Base-by-base conservation (phyloP, 2,329 filamentous ascomycete species). In the Aspergillus quadrilineatus region DNA sequence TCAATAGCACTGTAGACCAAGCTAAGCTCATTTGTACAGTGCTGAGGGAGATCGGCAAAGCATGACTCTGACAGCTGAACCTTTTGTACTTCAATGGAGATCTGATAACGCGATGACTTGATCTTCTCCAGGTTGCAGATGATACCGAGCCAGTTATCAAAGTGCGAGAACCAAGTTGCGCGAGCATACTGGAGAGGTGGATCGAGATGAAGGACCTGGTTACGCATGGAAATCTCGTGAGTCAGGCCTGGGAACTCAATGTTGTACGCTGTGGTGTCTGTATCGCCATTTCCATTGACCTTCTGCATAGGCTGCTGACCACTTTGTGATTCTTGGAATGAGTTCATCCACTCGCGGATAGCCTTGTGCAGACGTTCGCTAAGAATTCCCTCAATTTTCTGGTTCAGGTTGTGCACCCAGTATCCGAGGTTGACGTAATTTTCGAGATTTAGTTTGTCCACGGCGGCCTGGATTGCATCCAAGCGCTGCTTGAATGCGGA, bases 181-280 rank as follows among this genome's bases (percentile, higher is more conserved):
- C 92, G 86, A 14, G 94, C 92, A 71, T 88, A 94, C 70, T 96
- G 92, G 50, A 97, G 80, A 4, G 94, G 94, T 4, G 94, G 95
- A 52, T 97, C 94, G 28, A 99, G 84, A 69, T 96, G 96, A 64
- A 99, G 96, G 63, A 97, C 89, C 73, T 99, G 94, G 67, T 97
- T 97, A 32, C 90, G 89, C 91, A 99, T 99, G 5, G 91, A 94
- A 53, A 99, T 88, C 71, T 99, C 94, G 65, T 97, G 90, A 14
- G 94, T 82, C 26, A 96, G 82, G 32, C 69, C 69, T 5, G 75
- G 70, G 59, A 79, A 79, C 45, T 75, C 67, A 32, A 78, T 74
- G 17, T 64, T 68, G 60, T 75, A 74, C 6, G 63, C 62, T 26
- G 62, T 61, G 2, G 61, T 57, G 48, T 76, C 73, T 0, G 60